Conservation (phyloP, 2,329 filamentous ascomycete species). For the Microdochium nivale region DNA sequence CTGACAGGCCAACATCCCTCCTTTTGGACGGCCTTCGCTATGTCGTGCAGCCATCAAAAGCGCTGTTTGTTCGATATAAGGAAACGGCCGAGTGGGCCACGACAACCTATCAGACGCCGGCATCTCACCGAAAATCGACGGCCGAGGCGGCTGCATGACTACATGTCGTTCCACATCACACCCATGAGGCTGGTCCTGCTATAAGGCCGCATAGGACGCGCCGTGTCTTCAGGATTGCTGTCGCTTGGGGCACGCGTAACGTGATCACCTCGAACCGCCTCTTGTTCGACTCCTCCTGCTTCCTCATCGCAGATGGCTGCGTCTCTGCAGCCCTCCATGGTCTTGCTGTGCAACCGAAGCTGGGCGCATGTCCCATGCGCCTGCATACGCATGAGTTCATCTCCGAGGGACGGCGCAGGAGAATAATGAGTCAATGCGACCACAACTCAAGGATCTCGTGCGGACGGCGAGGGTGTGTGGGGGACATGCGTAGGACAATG, state of each 20-base stretch:
- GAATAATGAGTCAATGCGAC: neutral
- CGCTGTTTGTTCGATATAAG: neutral
- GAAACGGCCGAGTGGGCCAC: neutral
- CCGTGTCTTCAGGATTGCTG: too few relatives aligned
- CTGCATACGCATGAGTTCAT: neutral
- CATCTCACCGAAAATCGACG: neutral
- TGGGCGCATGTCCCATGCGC: neutral
- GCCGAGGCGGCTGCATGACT: neutral
- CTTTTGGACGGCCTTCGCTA: neutral
- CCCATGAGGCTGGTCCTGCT: neutral
- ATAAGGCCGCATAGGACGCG: neutral
- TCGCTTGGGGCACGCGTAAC: neutral
- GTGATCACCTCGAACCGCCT: neutral
- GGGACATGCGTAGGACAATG: neutral
- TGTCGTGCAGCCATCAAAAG: neutral
- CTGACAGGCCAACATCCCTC: neutral
- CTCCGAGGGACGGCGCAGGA: neutral
- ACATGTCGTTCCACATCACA: neutral
- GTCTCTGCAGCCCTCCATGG: too few relatives aligned
- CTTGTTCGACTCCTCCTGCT: neutral
- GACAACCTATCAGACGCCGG: neutral
- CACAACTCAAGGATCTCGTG: neutral
- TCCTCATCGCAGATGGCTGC: neutral
- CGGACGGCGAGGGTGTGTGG: neutral
- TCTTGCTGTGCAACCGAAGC: too few relatives aligned